Evolutionary conservation across 257 asterid genomes (phyloP), one percentile per base, ranked within the genome.

Genomic region (Linderniella brevidens): DNA sequence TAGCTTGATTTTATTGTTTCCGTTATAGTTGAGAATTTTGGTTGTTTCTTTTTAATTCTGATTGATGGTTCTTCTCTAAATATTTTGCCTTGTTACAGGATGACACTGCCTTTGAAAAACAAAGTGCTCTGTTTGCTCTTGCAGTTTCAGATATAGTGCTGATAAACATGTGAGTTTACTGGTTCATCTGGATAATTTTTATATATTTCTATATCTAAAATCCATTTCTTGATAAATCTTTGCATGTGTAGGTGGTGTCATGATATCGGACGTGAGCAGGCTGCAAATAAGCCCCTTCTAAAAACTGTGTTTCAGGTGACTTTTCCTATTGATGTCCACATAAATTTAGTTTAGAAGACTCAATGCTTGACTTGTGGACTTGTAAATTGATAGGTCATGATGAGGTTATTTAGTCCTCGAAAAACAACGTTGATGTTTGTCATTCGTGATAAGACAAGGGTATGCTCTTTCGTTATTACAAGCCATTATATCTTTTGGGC

Each of bases 211-310:
- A 43, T 43, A 8, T 44, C 44, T 10, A 32, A 19, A 38, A 49
- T 25, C 32, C 32, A 25, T 25, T 25, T 3, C 32, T 25, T 25
- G 32, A 2, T 25, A 2, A 25, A 25, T 25, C 32, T 25, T 25
- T 6, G 6, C 32, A 25, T 58, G 46, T 61, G 63, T 67, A 90
- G 94, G 94, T 85, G 96, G 99, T 90, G 94, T 64, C 94, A 85
- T 75, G 99, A 90, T 54, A 90, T 85, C 69, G 99, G 96, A 32
- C 96, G 94, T 61, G 96, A 90, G 65, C 96, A 85, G 56, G 99
- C 99, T 9, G 92, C 99, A 55, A 85, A 90, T 72, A 85, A 85
- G 68, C 94, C 96, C 58, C 94, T 90, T 49, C 54, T 90, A 45
- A 85, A 90, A 76, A 90, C 96, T 49, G 96, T 90, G 40, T 90